Evolutionary conservation across 495 filamentous ascomycete genomes (phyloP).

Genomic region (Hypoxylon trugodes): DNA sequence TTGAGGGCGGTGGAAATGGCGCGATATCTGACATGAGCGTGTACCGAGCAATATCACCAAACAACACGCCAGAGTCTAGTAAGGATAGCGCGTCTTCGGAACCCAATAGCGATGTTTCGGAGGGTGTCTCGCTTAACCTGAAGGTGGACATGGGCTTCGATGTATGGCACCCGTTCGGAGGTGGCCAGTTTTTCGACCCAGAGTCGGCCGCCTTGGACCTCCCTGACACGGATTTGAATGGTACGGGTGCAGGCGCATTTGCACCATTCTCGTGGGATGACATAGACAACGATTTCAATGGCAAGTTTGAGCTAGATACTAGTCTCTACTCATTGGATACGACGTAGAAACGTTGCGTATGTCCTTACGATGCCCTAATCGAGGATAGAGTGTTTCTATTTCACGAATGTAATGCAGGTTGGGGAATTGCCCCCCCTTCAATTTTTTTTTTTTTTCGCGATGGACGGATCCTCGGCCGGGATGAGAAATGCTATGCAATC

Average conservation of each 20-base stretch:
- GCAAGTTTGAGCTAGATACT: constrained; percentile 54
- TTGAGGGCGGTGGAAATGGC: constrained; percentile 50
- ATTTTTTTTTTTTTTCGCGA: neutral
- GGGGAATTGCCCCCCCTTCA: neutral
- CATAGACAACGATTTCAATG: constrained; percentile 48
- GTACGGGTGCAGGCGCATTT: constrained; percentile 19
- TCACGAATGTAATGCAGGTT: constrained; percentile 17
- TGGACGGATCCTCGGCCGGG: constrained; percentile 12
- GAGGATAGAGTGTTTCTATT: constrained; percentile 14
- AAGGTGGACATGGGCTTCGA: constrained; percentile 55
- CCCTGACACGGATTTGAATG: constrained; percentile 5
- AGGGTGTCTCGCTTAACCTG: constrained; percentile 49
- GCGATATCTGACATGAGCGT: constrained; percentile 56
- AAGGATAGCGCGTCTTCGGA: constrained; percentile 62
- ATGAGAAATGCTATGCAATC: neutral
- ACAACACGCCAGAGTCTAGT: constrained; percentile 65
- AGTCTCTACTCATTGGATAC: constrained; percentile 54
- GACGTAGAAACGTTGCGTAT: constrained; percentile 28
- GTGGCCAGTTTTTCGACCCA: constrained; percentile 21
- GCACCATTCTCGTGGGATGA: constrained; percentile 49
- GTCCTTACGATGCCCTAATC: neutral
- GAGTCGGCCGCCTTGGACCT: constrained; percentile 13
- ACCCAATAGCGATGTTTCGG: constrained; percentile 62
- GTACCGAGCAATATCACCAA: constrained; percentile 59
- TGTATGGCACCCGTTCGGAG: constrained; percentile 52